A percentile compares a stretch with the other conserved stretches of the same genome.
Conservation (phyloP, 257 asterid species). For the Avicennia marina region DNA sequence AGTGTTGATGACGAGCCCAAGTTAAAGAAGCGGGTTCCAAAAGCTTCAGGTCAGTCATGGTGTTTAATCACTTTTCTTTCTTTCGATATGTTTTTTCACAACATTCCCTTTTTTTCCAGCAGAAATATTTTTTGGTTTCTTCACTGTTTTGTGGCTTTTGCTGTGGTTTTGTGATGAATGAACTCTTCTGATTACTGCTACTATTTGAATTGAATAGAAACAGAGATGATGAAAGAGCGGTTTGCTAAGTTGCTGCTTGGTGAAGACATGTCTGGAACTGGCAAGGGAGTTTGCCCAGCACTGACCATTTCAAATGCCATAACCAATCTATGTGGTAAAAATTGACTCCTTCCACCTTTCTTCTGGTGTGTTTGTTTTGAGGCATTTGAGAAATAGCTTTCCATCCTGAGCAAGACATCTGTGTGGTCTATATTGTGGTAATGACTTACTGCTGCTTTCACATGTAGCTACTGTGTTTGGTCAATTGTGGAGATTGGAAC, state of each 20-base stretch:
- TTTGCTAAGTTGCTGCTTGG: constrained; percentile 91
- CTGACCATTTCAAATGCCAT: constrained; percentile 85
- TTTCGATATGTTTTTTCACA: too few relatives aligned
- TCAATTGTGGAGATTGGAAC: constrained; percentile 91
- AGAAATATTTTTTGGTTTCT: too few relatives aligned
- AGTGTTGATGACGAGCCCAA: constrained; percentile 22
- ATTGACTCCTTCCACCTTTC: not conserved
- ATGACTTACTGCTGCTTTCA: not conserved
- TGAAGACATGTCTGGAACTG: constrained; percentile 98
- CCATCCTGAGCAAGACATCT: too few relatives aligned
- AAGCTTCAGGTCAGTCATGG: constrained; percentile 49
- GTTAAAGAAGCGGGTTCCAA: constrained; percentile 37
- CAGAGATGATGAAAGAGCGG: constrained; percentile 89
- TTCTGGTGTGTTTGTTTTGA: too few relatives aligned
- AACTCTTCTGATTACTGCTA: too few relatives aligned
- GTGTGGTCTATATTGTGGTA: not conserved
- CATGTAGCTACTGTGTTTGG: constrained; percentile 83
- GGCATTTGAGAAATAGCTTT: too few relatives aligned
- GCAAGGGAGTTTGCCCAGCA: constrained; percentile 89
- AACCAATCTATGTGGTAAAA: constrained; percentile 80
- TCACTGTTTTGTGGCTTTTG: too few relatives aligned
- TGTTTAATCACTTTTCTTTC: constrained; percentile 7
- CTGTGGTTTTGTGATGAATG: too few relatives aligned
- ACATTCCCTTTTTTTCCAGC: too few relatives aligned
- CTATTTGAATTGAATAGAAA: constrained; percentile 41